Base-by-base conservation (phyloP, 176 grass and related monocot genomes). In the Cymbopogon citratus region DNA sequence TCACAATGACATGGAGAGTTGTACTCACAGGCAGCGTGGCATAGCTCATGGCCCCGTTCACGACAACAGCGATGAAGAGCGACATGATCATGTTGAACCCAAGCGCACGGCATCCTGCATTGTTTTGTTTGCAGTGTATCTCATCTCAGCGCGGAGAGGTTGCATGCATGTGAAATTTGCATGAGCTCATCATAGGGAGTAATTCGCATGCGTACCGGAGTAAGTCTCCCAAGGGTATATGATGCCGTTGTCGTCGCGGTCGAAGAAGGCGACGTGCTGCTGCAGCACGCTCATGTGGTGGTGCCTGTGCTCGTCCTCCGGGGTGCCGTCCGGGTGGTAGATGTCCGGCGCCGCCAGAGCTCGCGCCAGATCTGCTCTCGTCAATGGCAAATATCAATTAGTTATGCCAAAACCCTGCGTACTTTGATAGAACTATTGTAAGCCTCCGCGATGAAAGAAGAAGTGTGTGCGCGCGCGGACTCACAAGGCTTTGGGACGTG, bases 211-310 rank as follows among this genome's bases (percentile, higher is more conserved):
- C 44, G 19, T 88, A 88, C 94, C 94, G 33, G 54, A 43, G 71
- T 92, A 94, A 7, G 95, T 98, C 56, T 98, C 95, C 95, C 92
- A 86, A 1, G 95, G 95, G 49, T 98, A 94, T 63, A 98, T 92
- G 71, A 94, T 87, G 52, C 95, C 90, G 72, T 98, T 68, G 70
- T 82, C 80, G 74, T 98, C 82, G 31, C 83, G 85, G 85, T 98
- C 95, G 63, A 98, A 94, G 88, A 98, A 94, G 59, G 92, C 79
- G 45, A 92, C 95, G 68, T 98, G 95, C 77, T 93, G 95, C 90
- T 98, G 95, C 70, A 98, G 48, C 33, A 94, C 92, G 66, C 92
- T 98, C 81, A 93, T 77, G 25, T 85, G 83, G 61, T 98, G 52
- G 74, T 94, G 90, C 29, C 61, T 40, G 72, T 85, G 90, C 2